A percentile compares a stretch with the other conserved stretches of the same genome.
Evolutionary conservation across 345 rosid species (phyloP).

Genomic region (Citrus australasica): DNA sequence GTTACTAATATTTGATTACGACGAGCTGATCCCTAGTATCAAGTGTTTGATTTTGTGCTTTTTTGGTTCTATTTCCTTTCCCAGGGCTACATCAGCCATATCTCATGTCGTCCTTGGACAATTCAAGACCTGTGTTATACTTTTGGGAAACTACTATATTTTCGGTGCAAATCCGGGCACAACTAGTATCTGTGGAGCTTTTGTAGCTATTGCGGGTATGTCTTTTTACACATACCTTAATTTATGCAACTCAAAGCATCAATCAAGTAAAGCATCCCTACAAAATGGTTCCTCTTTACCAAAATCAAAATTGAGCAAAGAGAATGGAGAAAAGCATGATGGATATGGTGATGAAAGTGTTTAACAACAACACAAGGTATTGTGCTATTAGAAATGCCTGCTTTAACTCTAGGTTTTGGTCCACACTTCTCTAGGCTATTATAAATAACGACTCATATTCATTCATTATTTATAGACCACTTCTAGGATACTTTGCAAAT

Average conservation of each 20-base stretch:
- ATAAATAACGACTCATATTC: not conserved
- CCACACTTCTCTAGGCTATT: not conserved
- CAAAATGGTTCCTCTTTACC: slow-evolving; percentile 25
- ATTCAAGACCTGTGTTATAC: slow-evolving; percentile 71
- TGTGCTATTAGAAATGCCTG: not conserved
- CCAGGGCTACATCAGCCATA: slow-evolving; percentile 72
- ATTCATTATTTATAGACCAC: not conserved
- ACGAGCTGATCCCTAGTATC: not conserved
- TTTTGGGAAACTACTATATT: slow-evolving; percentile 58
- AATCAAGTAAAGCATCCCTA: slow-evolving; percentile 32
- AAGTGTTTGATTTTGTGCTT: not conserved
- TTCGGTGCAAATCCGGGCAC: slow-evolving; percentile 64
- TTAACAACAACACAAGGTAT: not conserved
- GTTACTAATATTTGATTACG: not conserved
- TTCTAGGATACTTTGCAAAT: not conserved
- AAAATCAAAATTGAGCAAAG: slow-evolving; percentile 50
- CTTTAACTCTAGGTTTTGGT: not conserved
- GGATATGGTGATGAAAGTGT: slow-evolving; percentile 26
- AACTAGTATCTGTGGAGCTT: slow-evolving; percentile 58
- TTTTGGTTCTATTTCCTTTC: not conserved
- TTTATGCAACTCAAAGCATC: slow-evolving; percentile 31
- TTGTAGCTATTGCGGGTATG: slow-evolving; percentile 68
- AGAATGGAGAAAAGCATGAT: slow-evolving; percentile 33
- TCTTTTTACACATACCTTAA: slow-evolving; percentile 58
- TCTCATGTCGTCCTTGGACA: slow-evolving; percentile 79